Percentiles rank a stretch among this genome's conserved stretches.
These are phyloP conservation scores for Lunasporangiospora selenospora DNA, from an alignment of 192 early-diverging fungal genomes.

Conservation along the genomic window DNA sequence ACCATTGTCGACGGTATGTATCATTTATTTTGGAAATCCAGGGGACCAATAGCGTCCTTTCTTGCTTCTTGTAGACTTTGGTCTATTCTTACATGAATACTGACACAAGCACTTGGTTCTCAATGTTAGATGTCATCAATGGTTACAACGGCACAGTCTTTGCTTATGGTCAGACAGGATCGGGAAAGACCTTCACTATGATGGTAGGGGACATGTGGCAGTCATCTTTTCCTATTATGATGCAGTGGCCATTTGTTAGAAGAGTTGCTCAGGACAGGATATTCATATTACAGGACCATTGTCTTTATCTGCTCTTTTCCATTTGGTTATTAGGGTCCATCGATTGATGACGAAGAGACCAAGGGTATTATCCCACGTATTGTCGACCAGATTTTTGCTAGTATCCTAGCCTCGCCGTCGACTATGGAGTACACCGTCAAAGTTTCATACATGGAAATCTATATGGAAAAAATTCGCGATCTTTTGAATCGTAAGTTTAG, in stretches of 20 bases:
- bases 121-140: conserved; percentile 81
- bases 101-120: neutral
- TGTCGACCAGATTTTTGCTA: conserved; percentile 92
- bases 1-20: conserved; percentile 90
- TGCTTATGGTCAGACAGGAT: conserved; percentile 99
- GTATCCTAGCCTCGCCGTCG: conserved; percentile 89
- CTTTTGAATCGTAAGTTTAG: conserved; percentile 80
- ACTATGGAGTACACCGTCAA: conserved; percentile 98
- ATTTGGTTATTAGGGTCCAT: conserved; percentile 70
- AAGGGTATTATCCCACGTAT: conserved; percentile 98
- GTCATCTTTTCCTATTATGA: too few relatives aligned
- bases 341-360: conserved; percentile 89
- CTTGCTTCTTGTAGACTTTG: neutral
- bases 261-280: neutral
- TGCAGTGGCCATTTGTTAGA: too few relatives aligned
- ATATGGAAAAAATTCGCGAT: conserved; percentile 99
- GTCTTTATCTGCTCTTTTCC: neutral
- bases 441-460: conserved; percentile 99
- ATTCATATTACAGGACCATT: neutral
- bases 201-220: conserved; percentile 64
- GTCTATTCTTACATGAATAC: neutral
- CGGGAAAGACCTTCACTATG: conserved; percentile 97
- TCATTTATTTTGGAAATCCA: neutral
- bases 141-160: conserved; percentile 99
- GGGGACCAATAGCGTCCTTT: neutral